Evolutionary conservation across 371 early-diverging fungal species (phyloP).

Genomic region (Conidiobolus incongruus): DNA sequence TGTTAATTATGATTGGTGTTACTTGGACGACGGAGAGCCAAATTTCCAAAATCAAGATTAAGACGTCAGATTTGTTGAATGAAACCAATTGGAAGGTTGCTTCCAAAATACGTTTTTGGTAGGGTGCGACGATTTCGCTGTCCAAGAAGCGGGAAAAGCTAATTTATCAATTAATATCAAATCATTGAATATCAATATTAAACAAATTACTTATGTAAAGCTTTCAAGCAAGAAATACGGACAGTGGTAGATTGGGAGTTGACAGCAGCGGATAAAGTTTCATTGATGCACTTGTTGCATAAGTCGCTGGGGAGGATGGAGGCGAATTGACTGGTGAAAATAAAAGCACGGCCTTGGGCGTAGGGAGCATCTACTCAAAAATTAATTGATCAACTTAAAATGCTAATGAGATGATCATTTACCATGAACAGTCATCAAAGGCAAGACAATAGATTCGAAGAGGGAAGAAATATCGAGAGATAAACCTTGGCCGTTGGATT

Average conservation of each 20-base stretch:
- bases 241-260: conserved; percentile 32
- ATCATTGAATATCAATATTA: not conserved
- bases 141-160: conserved; percentile 38
- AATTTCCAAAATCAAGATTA: conserved; percentile 60
- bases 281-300: conserved; percentile 37
- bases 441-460: conserved; percentile 55
- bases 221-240: conserved; percentile 57
- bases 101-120: conserved; percentile 41
- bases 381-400: not conserved
- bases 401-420: no score
- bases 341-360: conserved; percentile 23
- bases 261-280: conserved; percentile 43
- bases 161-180: not conserved
- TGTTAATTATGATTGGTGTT: no score
- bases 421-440: conserved; percentile 31
- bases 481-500: conserved; percentile 14
- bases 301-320: conserved; percentile 39
- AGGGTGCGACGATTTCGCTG: conserved; percentile 26
- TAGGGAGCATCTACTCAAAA: conserved; percentile 26
- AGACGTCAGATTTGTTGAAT: conserved; percentile 47
- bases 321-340: conserved; percentile 65
- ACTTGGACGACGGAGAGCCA: conserved; percentile 43
- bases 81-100: conserved; percentile 31
- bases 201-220: conserved; percentile 37
- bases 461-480: conserved; percentile 40